Evolutionary conservation across 768 basidiomycete genomes (phyloP).

Genomic region (Lentinula raphanica): DNA sequence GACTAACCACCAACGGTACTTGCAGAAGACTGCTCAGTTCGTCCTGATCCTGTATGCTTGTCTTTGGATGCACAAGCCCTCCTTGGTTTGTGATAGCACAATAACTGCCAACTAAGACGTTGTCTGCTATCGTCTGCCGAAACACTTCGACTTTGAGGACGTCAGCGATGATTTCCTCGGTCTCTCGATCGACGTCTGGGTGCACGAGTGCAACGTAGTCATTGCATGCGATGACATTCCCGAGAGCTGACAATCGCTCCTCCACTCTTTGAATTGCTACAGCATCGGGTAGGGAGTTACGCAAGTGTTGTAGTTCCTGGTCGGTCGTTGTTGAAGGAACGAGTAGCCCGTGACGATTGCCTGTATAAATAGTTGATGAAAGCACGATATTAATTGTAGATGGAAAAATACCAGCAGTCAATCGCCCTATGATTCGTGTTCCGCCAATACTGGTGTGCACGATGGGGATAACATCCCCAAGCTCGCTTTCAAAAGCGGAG

Average conservation of each 20-base stretch:
- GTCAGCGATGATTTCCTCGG: slow-evolving; percentile 99
- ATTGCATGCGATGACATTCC: slow-evolving; percentile 98
- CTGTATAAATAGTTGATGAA: slow-evolving; percentile 28
- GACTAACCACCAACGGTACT: slow-evolving; percentile 79
- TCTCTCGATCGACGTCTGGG: slow-evolving; percentile 96
- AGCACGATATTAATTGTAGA: background rate
- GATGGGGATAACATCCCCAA: slow-evolving; percentile 90
- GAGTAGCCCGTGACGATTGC: slow-evolving; percentile 95
- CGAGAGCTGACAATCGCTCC: slow-evolving; percentile 93
- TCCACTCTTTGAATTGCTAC: slow-evolving; percentile 95
- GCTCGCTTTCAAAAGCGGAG: slow-evolving; percentile 93
- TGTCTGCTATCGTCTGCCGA: slow-evolving; percentile 93
- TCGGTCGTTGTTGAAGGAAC: slow-evolving; percentile 95
- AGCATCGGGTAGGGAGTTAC: slow-evolving; percentile 90
- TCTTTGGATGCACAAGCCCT: slow-evolving; percentile 96
- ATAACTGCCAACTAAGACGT: slow-evolving; percentile 95
- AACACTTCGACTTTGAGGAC: slow-evolving; percentile 99
- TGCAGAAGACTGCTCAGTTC: slow-evolving; percentile 92
- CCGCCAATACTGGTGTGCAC: slow-evolving; percentile 95
- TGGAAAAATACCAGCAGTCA: slow-evolving; percentile 73
- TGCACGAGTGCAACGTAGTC: slow-evolving; percentile 99
- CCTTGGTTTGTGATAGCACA: slow-evolving; percentile 96
- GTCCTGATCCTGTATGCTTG: slow-evolving; percentile 95
- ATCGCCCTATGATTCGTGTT: slow-evolving; percentile 86
- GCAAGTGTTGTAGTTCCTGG: slow-evolving; percentile 96